Conservation (phyloP, 805 yeast genomes). For the Suhomyces faveliae region DNA sequence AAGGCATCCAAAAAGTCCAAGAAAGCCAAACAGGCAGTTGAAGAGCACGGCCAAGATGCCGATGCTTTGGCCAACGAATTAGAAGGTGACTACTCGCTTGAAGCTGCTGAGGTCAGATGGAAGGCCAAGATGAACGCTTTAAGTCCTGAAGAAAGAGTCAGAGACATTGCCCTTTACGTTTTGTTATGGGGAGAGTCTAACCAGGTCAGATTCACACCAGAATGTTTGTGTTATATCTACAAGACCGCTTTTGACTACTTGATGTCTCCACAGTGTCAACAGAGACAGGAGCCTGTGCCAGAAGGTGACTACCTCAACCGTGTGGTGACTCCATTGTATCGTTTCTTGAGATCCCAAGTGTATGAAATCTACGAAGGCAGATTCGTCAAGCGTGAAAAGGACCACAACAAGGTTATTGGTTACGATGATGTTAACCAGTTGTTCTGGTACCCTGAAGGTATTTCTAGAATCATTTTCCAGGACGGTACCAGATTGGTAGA, state of each 20-base stretch:
- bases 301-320: constrained; percentile 91
- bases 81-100: constrained; percentile 80
- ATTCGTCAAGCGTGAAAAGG: constrained; percentile 80
- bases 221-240: constrained; percentile 85
- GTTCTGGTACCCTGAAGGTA: constrained; percentile 99
- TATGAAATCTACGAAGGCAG: constrained; percentile 80
- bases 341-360: constrained; percentile 75
- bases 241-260: constrained; percentile 93
- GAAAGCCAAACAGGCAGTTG: constrained; percentile 68
- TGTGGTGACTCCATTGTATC: constrained; percentile 86
- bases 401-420: constrained; percentile 79
- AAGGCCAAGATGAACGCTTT: constrained; percentile 72
- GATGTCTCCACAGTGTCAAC: constrained; percentile 86
- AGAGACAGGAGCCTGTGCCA: constrained; percentile 77
- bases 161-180: constrained; percentile 73
- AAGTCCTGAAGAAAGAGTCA: constrained; percentile 74
- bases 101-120: constrained; percentile 86
- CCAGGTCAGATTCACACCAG: constrained; percentile 88
- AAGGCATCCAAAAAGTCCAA: constrained; percentile 79
- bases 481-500: constrained; percentile 93
- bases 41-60: constrained; percentile 60
- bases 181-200: constrained; percentile 89
- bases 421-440: constrained; percentile 98
- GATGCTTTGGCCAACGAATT: constrained; percentile 64
- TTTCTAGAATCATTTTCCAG: constrained; percentile 83